Evolutionary conservation across 257 asterid species (phyloP).

Genomic region (Salvia miltiorrhiza): DNA sequence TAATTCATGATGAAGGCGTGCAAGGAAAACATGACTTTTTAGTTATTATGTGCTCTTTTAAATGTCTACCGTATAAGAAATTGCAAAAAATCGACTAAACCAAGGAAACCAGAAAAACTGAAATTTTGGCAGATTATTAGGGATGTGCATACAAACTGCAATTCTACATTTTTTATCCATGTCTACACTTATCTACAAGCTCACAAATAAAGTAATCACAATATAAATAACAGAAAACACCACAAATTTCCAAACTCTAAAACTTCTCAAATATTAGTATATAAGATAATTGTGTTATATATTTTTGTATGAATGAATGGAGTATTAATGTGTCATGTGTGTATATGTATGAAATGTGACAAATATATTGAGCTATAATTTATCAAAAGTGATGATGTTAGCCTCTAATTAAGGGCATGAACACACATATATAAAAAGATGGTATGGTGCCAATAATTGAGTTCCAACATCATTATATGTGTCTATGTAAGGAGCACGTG

Average conservation of each 20-base stretch:
- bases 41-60: not conserved
- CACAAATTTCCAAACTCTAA: no score
- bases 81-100: no score
- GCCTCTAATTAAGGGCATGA: not conserved
- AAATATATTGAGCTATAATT: not conserved
- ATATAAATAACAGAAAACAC: no score
- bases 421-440: not conserved
- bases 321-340: no score
- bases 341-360: not conserved
- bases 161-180: no score
- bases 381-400: not conserved
- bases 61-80: no score
- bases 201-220: no score
- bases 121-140: not conserved
- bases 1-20: slow-evolving; percentile 16
- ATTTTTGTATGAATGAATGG: no score
- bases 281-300: no score
- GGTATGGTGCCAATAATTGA: slow-evolving; percentile 6
- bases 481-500: not conserved
- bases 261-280: no score
- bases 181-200: no score
- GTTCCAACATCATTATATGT: not conserved
- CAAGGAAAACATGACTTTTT: not conserved
- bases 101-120: not conserved
- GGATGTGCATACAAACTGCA: not conserved